Conservation (phyloP, 768 basidiomycete species). For the Serendipita vermifera region DNA sequence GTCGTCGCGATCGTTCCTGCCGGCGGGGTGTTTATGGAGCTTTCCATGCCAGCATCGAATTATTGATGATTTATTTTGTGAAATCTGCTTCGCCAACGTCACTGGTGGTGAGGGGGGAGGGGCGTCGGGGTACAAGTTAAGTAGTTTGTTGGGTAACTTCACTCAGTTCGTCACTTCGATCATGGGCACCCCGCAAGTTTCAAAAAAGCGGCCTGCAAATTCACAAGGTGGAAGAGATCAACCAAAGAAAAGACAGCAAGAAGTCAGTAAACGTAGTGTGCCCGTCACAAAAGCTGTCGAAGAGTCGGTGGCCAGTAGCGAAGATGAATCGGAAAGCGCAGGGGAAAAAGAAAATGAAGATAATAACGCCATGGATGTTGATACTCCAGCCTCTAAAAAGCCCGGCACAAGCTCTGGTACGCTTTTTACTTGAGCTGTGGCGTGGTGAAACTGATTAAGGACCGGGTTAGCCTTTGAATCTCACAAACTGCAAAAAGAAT, state of each 20-base stretch:
- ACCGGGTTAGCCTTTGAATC: slow-evolving; percentile 47
- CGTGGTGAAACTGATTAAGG: not conserved
- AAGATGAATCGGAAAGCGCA: slow-evolving; percentile 22
- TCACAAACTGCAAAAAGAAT: slow-evolving; percentile 53
- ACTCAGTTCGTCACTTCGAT: too few species aligned
- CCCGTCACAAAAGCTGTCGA: slow-evolving; percentile 24
- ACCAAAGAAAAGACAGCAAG: slow-evolving; percentile 32
- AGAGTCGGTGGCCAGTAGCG: slow-evolving; percentile 13
- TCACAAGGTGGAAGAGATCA: slow-evolving; percentile 30
- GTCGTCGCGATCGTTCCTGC: too few species aligned
- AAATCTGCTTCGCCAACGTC: too few species aligned
- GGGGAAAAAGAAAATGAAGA: slow-evolving; percentile 25
- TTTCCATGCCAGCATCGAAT: slow-evolving; percentile 1
- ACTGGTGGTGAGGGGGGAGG: too few species aligned
- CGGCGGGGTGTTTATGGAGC: not conserved
- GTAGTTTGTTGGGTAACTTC: too few species aligned
- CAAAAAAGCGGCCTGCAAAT: slow-evolving; percentile 39
- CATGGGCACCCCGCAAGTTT: too few species aligned
- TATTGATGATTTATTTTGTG: not conserved
- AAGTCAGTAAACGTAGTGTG: slow-evolving; percentile 41
- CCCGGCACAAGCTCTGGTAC: not conserved
- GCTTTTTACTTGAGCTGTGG: not conserved
- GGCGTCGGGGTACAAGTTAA: too few species aligned
- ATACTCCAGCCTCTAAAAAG: not conserved
- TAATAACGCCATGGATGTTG: slow-evolving; percentile 25